Percentiles rank a stretch among this genome's conserved stretches.
These are phyloP conservation scores for Entonaema liquescens DNA, from an alignment of 495 filamentous ascomycete species.

Conservation along the genomic window DNA sequence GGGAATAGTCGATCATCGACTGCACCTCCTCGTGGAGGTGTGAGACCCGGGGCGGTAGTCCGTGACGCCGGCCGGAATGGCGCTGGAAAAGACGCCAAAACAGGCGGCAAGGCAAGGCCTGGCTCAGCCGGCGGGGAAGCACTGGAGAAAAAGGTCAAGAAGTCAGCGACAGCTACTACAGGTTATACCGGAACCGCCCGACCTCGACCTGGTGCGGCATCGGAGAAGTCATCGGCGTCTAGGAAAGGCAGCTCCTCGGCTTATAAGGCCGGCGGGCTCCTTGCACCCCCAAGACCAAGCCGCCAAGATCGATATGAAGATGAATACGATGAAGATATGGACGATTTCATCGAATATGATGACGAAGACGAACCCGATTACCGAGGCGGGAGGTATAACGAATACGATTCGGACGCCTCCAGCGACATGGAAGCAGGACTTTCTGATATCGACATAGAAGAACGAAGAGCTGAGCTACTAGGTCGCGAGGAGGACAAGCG, in stretches of 20 bases:
- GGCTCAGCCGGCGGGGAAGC: conserved; percentile 32
- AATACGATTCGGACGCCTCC: conserved; percentile 57
- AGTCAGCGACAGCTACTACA: conserved; percentile 63
- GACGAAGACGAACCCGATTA: conserved; percentile 61
- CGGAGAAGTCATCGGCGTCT: conserved; percentile 42
- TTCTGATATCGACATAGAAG: conserved; percentile 67
- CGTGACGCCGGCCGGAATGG: conserved; percentile 36
- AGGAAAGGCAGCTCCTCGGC: conserved; percentile 33
- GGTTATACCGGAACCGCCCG: conserved; percentile 66
- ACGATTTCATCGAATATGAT: conserved; percentile 64
- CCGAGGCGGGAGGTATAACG: conserved; percentile 46
- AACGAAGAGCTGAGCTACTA: conserved; percentile 56
- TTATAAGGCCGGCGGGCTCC: conserved; percentile 40
- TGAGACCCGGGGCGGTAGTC: conserved; percentile 30
- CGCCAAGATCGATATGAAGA: conserved; percentile 60
- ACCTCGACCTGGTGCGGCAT: conserved; percentile 48
- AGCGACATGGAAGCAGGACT: conserved; percentile 72
- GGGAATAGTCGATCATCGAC: conserved; percentile 39
- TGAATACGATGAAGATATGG: conserved; percentile 61
- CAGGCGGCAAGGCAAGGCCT: conserved; percentile 26
- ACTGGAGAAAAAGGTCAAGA: conserved; percentile 63
- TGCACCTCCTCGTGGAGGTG: conserved; percentile 30
- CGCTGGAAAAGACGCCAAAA: conserved; percentile 22
- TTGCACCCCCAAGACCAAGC: conserved; percentile 40
- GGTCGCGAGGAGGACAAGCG: conserved; percentile 62